Evolutionary conservation across 2,329 filamentous ascomycete genomes (phyloP).

Genomic region (Alternaria rosae): DNA sequence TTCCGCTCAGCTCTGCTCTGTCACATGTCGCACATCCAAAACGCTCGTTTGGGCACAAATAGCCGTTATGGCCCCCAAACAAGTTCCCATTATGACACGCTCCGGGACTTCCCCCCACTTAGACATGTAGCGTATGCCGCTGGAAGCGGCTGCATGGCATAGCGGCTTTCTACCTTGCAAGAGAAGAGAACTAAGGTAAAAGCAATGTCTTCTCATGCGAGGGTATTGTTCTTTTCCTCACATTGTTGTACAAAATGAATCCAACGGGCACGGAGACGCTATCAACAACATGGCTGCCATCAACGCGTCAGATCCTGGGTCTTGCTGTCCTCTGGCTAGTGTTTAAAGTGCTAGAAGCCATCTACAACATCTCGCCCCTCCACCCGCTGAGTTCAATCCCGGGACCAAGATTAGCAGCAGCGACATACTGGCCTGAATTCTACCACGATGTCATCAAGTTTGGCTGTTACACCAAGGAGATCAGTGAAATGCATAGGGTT

Average conservation of each 20-base stretch:
- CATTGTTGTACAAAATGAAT: background rate
- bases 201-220: background rate
- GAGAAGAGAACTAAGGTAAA: background rate
- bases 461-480: constrained; percentile 44
- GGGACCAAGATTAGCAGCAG: constrained; percentile 45
- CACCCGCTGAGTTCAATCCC: constrained; percentile 42
- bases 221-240: background rate
- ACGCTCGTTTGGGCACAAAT: background rate
- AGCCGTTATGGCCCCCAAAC: background rate
- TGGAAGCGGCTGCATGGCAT: background rate
- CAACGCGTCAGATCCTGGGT: constrained; percentile 1
- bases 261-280: background rate
- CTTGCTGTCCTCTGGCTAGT: constrained; percentile 22
- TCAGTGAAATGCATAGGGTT: constrained; percentile 46
- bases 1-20: background rate
- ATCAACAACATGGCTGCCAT: background rate
- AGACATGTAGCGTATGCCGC: background rate
- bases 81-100: background rate
- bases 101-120: background rate
- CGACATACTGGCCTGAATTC: constrained; percentile 46
- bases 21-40: background rate
- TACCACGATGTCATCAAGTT: constrained; percentile 47
- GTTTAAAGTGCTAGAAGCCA: constrained; percentile 21
- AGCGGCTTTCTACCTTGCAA: background rate
- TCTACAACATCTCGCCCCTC: constrained; percentile 39